Conservation (phyloP, 2,329 filamentous ascomycete species). For the Graphilbum ipis-grandicollis region DNA sequence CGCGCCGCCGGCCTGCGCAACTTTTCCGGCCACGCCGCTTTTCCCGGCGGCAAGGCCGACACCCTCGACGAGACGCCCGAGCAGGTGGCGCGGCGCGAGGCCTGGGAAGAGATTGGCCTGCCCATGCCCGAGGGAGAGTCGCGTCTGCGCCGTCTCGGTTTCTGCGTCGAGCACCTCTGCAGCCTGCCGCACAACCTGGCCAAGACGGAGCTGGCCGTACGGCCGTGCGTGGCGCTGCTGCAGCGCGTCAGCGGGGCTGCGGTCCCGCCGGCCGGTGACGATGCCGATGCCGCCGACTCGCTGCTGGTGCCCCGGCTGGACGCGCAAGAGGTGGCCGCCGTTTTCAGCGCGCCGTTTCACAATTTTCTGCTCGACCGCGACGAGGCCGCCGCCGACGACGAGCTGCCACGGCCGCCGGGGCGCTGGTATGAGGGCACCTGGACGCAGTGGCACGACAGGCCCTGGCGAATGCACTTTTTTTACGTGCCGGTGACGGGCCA, state of each 20-base stretch:
- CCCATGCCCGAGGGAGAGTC: constrained; percentile 40
- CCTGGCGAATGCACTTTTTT: constrained; percentile 87
- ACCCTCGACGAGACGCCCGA: constrained; percentile 44
- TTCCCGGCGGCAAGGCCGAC: constrained; percentile 64
- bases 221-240: constrained; percentile 63
- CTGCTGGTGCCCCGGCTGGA: constrained; percentile 66
- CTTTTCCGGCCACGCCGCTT: constrained; percentile 72
- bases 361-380: constrained; percentile 56
- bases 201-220: constrained; percentile 55
- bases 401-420: constrained; percentile 24
- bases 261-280: too few relatives aligned
- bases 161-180: constrained; percentile 76
- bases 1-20: constrained; percentile 44
- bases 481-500: constrained; percentile 65
- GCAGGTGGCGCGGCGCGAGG: constrained; percentile 76
- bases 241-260: constrained; percentile 12
- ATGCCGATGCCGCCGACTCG: constrained; percentile 30
- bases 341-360: constrained; percentile 79
- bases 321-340: constrained; percentile 79
- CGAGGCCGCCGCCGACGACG: constrained; percentile 20
- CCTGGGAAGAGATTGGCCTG: constrained; percentile 83
- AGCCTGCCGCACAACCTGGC: constrained; percentile 62
- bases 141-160: constrained; percentile 42
- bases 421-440: constrained; percentile 78
- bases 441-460: constrained; percentile 58